Conservation (phyloP, 2,329 filamentous ascomycete species). For the Penicillium sp. region DNA sequence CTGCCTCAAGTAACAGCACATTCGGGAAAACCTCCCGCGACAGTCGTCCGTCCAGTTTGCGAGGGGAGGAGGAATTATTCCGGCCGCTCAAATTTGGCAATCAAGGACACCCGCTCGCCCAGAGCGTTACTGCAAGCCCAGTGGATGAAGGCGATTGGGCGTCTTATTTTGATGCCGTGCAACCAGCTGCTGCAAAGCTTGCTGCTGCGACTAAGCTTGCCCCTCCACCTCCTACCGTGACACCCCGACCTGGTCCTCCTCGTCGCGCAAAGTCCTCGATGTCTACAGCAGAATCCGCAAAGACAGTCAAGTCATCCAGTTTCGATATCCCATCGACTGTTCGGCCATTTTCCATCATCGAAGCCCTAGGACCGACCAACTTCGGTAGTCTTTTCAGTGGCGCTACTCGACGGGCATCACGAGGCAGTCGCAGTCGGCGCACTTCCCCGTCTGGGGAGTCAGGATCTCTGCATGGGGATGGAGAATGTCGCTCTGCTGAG, state of each 20-base stretch:
- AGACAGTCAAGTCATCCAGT: conserved; percentile 43
- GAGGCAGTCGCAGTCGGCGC: conserved; percentile 40
- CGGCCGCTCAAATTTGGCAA: conserved; percentile 52
- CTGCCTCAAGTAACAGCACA: conserved; percentile 56
- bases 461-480: conserved; percentile 36
- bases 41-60: conserved; percentile 56
- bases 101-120: conserved; percentile 68
- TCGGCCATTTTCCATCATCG: conserved; percentile 31
- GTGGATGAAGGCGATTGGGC: conserved; percentile 43
- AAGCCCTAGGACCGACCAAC: conserved; percentile 34
- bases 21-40: conserved; percentile 55
- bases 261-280: conserved; percentile 44
- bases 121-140: conserved; percentile 71
- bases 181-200: conserved; percentile 16
- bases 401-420: conserved; percentile 38
- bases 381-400: conserved; percentile 44
- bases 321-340: conserved; percentile 23
- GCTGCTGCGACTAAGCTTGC: neutral
- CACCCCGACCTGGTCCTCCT: conserved; percentile 40
- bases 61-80: conserved; percentile 58
- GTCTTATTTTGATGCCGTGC: conserved; percentile 39
- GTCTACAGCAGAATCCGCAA: conserved; percentile 49
- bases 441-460: conserved; percentile 38
- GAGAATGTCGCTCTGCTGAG: conserved; percentile 37
- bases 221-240: conserved; percentile 23